Base-by-base conservation (phyloP, 75 land plant genomes). In the Pinus taeda region DNA sequence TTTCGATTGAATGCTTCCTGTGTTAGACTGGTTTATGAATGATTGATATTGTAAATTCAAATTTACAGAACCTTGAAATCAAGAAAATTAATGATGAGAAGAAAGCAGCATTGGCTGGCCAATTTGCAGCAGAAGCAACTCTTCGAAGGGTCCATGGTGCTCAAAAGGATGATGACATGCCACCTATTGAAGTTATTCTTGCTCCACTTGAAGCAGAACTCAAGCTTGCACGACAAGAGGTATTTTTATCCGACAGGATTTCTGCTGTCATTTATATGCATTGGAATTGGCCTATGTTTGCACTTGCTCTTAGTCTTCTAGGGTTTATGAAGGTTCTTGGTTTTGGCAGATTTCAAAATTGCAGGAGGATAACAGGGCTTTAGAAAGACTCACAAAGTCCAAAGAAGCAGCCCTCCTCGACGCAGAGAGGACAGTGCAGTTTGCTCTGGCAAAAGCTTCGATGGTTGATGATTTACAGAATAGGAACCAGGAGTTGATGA, bases 91-190 rank as follows among this genome's bases (percentile, higher is more conserved):
- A 94, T 87, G 98, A 96, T 73, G 98, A 96, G 90, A 96, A 93
- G 85, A 96, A 94, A 80, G 93, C 95, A 15, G 91, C 97, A 55
- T 82, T 92, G 88, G 97, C 97, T 74, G 97, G 98, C 37, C 98
- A 96, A 71, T 91, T 86, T 92, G 98, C 98, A 61, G 98, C 98
- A 67, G 98, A 96, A 77, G 97, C 98, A 57, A 94, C 98, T 18
- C 90, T 96, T 75, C 82, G 98, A 70, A 88, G 98, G 76, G 93
- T 96, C 59, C 97, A 96, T 78, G 97, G 95, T 71, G 97, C 95
- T 59, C 98, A 96, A 67, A 94, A 92, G 88, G 98, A 96, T 78
- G 98, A 96, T 72, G 98, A 96, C 57, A 87, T 94, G 91, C 97
- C 92, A 45, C 97, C 98, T 26, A 90, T 96, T 84, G 98, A 96